Evolutionary conservation across 1,284 basidiomycete species (phyloP).

Genomic region (Cystobasidium pallidum): DNA sequence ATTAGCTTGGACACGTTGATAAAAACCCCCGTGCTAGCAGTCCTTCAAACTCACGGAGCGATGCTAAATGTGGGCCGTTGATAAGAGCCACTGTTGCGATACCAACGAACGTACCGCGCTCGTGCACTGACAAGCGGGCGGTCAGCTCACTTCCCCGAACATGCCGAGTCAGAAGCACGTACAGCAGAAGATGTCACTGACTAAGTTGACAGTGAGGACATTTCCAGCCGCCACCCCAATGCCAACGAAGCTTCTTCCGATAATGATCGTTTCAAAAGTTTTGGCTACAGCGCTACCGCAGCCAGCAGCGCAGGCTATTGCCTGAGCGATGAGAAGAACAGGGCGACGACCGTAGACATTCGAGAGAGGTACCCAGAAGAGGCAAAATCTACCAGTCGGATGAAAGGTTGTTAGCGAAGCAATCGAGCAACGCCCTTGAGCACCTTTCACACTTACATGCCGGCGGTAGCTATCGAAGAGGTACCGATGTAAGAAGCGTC

Average conservation of each 20-base stretch:
- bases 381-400: constrained; percentile 1
- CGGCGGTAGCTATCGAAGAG: constrained; percentile 34
- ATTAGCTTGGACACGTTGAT: too few relatives aligned
- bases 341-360: constrained; percentile 39
- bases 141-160: not conserved
- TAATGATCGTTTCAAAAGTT: constrained; percentile 30
- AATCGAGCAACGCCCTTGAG: not conserved
- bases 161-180: not conserved
- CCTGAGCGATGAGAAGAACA: constrained; percentile 27
- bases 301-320: constrained; percentile 17
- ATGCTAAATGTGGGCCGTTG: constrained; percentile 40
- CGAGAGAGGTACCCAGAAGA: constrained; percentile 35
- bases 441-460: not conserved
- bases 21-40: too few relatives aligned
- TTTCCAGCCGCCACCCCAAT: constrained; percentile 33
- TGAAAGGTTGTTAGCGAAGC: not conserved
- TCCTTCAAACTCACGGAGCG: constrained; percentile 40
- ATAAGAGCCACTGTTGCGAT: constrained; percentile 35
- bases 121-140: constrained; percentile 14
- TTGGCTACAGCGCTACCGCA: constrained; percentile 24
- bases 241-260: constrained; percentile 36
- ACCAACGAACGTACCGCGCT: constrained; percentile 36
- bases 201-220: constrained; percentile 31
- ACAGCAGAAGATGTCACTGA: constrained; percentile 43
- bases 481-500: constrained; percentile 33